Conservation (phyloP, 176 grass and related monocot genomes). For the Chrysopogon serrulatus region DNA sequence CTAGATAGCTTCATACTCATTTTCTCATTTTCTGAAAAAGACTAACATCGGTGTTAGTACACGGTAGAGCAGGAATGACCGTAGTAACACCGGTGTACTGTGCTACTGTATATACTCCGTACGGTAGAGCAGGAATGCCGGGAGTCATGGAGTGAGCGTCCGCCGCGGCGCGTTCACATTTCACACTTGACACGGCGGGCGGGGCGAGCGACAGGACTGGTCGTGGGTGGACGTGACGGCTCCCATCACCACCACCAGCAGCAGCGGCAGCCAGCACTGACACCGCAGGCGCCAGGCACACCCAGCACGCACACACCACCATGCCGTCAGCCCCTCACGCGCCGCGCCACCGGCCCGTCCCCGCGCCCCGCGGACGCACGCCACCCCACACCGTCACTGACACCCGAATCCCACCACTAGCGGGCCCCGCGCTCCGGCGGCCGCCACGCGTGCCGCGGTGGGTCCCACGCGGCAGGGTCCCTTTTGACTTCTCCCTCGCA, state of each 20-base stretch:
- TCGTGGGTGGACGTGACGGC: background rate
- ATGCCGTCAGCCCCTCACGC: background rate
- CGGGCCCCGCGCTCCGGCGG: background rate
- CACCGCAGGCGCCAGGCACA: background rate
- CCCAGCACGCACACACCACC: background rate
- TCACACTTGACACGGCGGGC: too few relatives aligned
- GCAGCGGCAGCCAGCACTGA: too few relatives aligned
- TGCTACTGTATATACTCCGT: too few relatives aligned
- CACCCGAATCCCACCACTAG: rapidly evolving
- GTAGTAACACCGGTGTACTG: too few relatives aligned
- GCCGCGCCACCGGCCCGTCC: background rate
- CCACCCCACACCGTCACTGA: background rate
- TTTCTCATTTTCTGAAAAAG: too few relatives aligned
- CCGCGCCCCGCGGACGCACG: rapidly evolving
- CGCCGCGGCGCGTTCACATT: background rate
- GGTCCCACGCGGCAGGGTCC: background rate
- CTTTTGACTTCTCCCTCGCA: background rate
- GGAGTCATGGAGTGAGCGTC: too few relatives aligned
- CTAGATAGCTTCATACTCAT: too few relatives aligned
- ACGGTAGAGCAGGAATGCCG: too few relatives aligned
- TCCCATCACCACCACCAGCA: background rate
- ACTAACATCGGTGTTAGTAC: too few relatives aligned
- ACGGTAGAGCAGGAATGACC: too few relatives aligned
- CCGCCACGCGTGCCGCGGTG: rapidly evolving
- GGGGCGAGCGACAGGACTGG: background rate